A percentile compares a stretch with the other conserved stretches of the same genome.
Conservation (phyloP, 371 early-diverging fungal species). For the Mortierella sp. region DNA sequence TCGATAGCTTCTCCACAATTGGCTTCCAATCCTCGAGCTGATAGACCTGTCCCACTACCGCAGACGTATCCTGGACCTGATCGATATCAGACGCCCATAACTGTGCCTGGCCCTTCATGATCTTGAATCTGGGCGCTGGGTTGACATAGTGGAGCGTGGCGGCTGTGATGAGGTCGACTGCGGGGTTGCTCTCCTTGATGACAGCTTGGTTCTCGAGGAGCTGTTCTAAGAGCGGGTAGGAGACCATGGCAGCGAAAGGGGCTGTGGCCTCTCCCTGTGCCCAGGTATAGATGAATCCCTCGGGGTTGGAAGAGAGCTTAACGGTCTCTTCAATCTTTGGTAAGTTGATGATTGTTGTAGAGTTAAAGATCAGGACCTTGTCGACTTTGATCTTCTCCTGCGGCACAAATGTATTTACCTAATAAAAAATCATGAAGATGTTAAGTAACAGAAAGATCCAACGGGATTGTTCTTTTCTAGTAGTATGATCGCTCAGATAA, state of each 20-base stretch:
- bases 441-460: not conserved
- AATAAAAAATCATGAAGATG: not conserved
- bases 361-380: constrained; percentile 43
- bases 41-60: constrained; percentile 56
- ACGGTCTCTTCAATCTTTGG: constrained; percentile 22
- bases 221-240: constrained; percentile 16
- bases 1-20: constrained; percentile 20
- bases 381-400: constrained; percentile 33
- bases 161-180: constrained; percentile 41
- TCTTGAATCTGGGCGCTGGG: constrained; percentile 21
- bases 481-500: no score
- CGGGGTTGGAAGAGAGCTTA: not conserved
- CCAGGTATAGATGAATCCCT: constrained; percentile 27
- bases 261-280: constrained; percentile 7
- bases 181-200: constrained; percentile 9
- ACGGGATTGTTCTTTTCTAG: not conserved
- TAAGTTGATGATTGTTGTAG: constrained; percentile 35
- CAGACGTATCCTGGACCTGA: constrained; percentile 31
- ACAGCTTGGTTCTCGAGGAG: constrained; percentile 14
- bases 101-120: constrained; percentile 16
- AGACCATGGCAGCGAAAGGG: constrained; percentile 36
- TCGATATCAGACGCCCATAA: constrained; percentile 41
- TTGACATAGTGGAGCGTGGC: constrained; percentile 51
- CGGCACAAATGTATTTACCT: constrained; percentile 46
- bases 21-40: constrained; percentile 49